Conservation (phyloP, 2,329 filamentous ascomycete genomes). For the Thielaviopsis ethacetica region DNA sequence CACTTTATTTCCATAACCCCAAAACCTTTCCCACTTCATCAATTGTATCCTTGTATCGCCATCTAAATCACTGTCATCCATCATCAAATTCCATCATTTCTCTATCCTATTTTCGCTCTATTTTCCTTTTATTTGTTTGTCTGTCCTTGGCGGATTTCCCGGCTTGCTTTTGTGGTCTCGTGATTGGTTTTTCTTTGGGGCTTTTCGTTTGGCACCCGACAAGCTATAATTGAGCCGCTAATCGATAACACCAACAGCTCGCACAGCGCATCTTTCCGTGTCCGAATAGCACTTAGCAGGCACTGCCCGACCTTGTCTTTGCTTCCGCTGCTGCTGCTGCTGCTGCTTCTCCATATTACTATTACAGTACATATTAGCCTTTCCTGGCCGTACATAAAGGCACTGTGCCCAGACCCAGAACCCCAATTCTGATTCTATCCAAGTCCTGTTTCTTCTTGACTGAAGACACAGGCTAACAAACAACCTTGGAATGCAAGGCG, state of each 20-base stretch:
- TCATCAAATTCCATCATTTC: neutral
- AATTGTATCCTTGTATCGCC: neutral
- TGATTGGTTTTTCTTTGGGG: slow-evolving; percentile 1
- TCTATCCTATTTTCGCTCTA: neutral
- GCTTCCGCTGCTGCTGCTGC: no score
- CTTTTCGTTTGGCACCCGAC: neutral
- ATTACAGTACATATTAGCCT: no score
- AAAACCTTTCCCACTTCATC: neutral
- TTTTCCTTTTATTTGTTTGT: neutral
- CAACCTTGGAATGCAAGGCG: neutral
- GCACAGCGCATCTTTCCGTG: no score
- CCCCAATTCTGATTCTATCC: neutral
- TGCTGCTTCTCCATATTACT: no score
- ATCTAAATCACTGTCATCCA: neutral
- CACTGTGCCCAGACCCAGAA: no score
- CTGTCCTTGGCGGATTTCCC: slow-evolving; percentile 1
- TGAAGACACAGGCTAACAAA: neutral
- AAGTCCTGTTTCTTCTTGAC: neutral
- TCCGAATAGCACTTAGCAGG: no score
- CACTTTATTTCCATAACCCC: neutral
- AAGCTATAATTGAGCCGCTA: no score
- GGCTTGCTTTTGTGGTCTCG: slow-evolving; percentile 2
- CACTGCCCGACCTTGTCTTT: no score
- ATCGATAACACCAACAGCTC: no score
- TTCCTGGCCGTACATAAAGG: no score